Percentiles rank a stretch among this genome's conserved stretches.
phyloP scores from a whole-genome alignment of 2,329 filamentous ascomycete genomes.

The Parastagonospora avenae region DNA sequence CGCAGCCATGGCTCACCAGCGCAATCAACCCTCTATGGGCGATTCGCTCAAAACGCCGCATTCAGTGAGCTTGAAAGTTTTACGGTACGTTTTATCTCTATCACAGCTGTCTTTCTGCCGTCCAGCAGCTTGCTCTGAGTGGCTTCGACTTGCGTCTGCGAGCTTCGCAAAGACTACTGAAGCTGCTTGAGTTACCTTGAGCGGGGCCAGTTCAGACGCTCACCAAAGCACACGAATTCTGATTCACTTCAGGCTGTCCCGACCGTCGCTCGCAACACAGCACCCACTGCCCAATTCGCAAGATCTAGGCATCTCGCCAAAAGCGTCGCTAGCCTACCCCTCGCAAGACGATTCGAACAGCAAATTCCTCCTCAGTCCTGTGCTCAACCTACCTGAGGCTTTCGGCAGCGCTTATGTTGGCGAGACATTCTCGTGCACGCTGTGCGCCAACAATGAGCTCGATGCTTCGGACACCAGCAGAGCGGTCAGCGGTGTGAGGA shows the following conservation, averaged over 20 bases:
- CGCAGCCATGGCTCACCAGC: constrained; percentile 45
- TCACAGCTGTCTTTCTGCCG: neutral
- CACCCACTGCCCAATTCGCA: constrained; percentile 64
- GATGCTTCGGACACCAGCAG: constrained; percentile 45
- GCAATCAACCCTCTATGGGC: constrained; percentile 42
- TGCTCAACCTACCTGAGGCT: constrained; percentile 82
- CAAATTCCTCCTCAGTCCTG: constrained; percentile 62
- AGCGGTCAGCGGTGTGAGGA: constrained; percentile 74
- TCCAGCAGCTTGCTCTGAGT: neutral
- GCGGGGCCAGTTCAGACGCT: neutral
- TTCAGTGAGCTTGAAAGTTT: constrained; percentile 78
- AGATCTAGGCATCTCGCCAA: constrained; percentile 57
- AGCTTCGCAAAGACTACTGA: neutral
- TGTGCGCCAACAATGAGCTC: constrained; percentile 93
- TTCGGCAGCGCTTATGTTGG: constrained; percentile 96
- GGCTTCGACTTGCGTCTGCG: neutral
- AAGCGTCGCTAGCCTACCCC: constrained; percentile 73
- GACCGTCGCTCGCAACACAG: constrained; percentile 76
- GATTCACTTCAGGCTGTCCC: constrained; percentile 68
- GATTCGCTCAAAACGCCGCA: constrained; percentile 64
- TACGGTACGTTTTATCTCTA: constrained; percentile 69
- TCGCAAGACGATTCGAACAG: constrained; percentile 53
- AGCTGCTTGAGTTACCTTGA: neutral
- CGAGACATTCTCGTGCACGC: constrained; percentile 90
- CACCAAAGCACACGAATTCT: neutral